Conservation (phyloP, 2,329 filamentous ascomycete species). For the Mycosphaerella sp. region DNA sequence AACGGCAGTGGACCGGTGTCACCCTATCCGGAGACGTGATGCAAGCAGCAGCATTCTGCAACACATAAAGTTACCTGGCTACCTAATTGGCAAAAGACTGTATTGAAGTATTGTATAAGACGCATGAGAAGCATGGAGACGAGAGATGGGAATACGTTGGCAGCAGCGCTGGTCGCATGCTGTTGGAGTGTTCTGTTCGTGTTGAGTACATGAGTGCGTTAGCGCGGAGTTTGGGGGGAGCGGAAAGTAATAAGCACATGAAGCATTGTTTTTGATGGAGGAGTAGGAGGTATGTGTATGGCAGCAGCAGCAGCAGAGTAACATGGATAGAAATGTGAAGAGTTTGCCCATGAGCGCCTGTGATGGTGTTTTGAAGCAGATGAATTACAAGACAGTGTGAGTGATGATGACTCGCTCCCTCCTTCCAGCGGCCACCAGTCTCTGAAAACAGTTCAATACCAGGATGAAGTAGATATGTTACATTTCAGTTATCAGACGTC, state of each 20-base stretch:
- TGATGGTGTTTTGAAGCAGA: no score
- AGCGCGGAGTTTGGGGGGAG: slow-evolving; percentile 6
- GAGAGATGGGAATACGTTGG: background rate
- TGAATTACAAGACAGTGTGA: no score
- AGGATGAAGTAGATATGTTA: no score
- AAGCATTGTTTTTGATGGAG: background rate
- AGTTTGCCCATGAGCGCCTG: no score
- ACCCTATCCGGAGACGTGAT: slow-evolving; percentile 18
- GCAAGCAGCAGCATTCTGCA: background rate
- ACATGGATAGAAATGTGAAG: no score
- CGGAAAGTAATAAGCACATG: slow-evolving; percentile 3
- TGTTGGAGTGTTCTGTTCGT: background rate
- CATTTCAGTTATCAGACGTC: no score
- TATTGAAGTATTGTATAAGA: slow-evolving; percentile 8
- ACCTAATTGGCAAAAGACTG: slow-evolving; percentile 3
- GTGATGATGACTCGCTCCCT: no score
- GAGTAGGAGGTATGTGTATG: no score
- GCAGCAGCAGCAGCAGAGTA: no score
- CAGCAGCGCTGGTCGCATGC: slow-evolving; percentile 4
- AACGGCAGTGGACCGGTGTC: slow-evolving; percentile 9
- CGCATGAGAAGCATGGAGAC: slow-evolving; percentile 1
- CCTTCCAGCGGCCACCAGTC: no score
- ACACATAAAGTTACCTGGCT: background rate
- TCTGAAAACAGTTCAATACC: no score
- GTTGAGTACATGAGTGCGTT: slow-evolving; percentile 2